A percentile compares a stretch with the other conserved stretches of the same genome.
phyloP scores from a whole-genome alignment of 2,329 filamentous ascomycete genomes.

The Penicillium crustosum region DNA sequence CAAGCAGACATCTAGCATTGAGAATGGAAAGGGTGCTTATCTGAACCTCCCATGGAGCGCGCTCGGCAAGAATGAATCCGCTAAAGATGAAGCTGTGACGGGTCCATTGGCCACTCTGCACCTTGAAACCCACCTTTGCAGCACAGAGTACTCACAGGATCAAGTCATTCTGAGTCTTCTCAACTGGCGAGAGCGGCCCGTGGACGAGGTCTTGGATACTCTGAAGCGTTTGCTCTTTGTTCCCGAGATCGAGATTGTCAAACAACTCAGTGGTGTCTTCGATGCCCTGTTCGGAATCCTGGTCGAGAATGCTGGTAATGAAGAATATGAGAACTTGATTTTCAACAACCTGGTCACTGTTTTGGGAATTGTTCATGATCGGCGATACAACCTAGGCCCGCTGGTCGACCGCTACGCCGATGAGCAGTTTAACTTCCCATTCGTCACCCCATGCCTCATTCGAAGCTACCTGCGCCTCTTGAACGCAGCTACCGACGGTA shows the following conservation, averaged over 20 bases:
- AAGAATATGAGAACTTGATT: slow-evolving; percentile 88
- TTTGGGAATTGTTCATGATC: slow-evolving; percentile 88
- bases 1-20: slow-evolving; percentile 74
- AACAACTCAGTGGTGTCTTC: slow-evolving; percentile 84
- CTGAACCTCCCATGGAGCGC: slow-evolving; percentile 78
- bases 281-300: slow-evolving; percentile 89
- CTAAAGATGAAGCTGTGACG: slow-evolving; percentile 70
- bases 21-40: slow-evolving; percentile 79
- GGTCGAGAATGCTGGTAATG: slow-evolving; percentile 85
- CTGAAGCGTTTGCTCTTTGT: slow-evolving; percentile 87
- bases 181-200: slow-evolving; percentile 76
- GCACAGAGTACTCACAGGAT: slow-evolving; percentile 92
- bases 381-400: slow-evolving; percentile 86
- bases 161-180: slow-evolving; percentile 78
- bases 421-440: slow-evolving; percentile 86
- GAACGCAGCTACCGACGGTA: slow-evolving; percentile 76
- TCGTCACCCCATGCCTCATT: slow-evolving; percentile 83
- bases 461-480: slow-evolving; percentile 82
- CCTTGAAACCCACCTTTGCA: slow-evolving; percentile 84
- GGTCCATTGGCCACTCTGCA: slow-evolving; percentile 77
- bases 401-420: slow-evolving; percentile 90
- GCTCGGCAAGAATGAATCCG: slow-evolving; percentile 63
- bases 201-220: slow-evolving; percentile 69
- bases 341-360: slow-evolving; percentile 89
- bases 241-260: slow-evolving; percentile 95